Evolutionary conservation across 164 flowering plant genomes (phyloP), one percentile per base, ranked within the genome.

Genomic region (Pachysandra terminalis): DNA sequence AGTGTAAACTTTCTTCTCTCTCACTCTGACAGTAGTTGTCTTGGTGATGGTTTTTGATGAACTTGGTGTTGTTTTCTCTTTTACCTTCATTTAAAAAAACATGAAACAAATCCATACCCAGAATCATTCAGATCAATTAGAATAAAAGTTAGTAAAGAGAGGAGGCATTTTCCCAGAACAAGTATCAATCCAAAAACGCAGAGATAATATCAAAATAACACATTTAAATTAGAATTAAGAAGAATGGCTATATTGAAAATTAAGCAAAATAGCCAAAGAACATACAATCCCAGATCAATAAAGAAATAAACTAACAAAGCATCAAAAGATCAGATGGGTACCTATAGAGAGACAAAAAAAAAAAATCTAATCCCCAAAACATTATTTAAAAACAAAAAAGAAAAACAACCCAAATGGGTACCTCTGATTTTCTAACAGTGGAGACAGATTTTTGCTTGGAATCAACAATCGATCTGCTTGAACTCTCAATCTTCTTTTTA

Each of bases 1-100:
- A 27, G 76, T 81, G 72, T 51, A 95, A 52, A 84, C 90, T 79
- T 94, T 94, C 87, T 86, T 94, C 86, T 78, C 83, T 75, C 77
- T 87, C 51, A 64, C 84, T 73, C 70, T 89, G 13, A 80, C 83
- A 35, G 87, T 78, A 9, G 79, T 80, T 24, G 84, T 85, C 13
- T 76, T 83, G 12, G 76, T 66, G 15, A 59, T 68, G 23, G 81
- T 73, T 73, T 85, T 90, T 16, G 93, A 81, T n/a, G 91, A 80
- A 65, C 83, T 78, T 19, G 89, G 19, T 4, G 69, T 67, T 48
- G 82, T 49, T 69, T 81, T 86, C 54, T 68, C 75, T 70, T 84
- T 91, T 25, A 80, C 88, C 96, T 94, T 84, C 81, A 83, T 40
- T 72, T 41, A 66, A 74, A 32, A 56, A 32, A 52, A n/a, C n/a